Percentiles rank a stretch among this genome's conserved stretches.
Evolutionary conservation across 1,139 yeast species (phyloP).

Genomic region (Geotrichum fermentans): DNA sequence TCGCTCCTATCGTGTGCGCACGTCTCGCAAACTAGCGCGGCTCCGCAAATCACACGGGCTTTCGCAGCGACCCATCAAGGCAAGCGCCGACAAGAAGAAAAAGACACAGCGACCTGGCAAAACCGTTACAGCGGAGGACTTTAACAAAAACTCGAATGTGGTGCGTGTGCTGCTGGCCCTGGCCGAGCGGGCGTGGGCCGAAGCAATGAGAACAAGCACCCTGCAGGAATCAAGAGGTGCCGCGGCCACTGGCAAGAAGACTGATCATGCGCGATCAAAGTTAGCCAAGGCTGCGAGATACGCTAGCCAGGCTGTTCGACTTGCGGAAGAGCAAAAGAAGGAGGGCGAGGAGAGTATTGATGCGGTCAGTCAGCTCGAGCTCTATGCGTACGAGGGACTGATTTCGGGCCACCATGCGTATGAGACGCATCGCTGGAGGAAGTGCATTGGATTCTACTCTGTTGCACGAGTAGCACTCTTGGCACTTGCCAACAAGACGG

Average conservation of each 20-base stretch:
- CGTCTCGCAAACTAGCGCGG: constrained; percentile 46
- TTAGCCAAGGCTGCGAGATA: constrained; percentile 57
- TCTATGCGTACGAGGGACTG: constrained; percentile 56
- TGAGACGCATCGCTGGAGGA: constrained; percentile 54
- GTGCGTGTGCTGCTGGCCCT: constrained; percentile 50
- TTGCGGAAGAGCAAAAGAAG: constrained; percentile 1
- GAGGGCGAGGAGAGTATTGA: background rate
- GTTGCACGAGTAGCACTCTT: constrained; percentile 58
- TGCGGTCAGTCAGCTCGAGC: constrained; percentile 41
- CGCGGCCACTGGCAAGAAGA: constrained; percentile 30
- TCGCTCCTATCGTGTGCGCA: constrained; percentile 33
- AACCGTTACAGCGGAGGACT: constrained; percentile 44
- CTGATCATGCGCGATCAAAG: constrained; percentile 57
- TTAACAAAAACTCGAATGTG: constrained; percentile 43
- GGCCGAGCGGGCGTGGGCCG: constrained; percentile 66
- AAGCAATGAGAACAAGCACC: constrained; percentile 58
- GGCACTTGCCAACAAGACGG: constrained; percentile 19
- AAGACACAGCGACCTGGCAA: constrained; percentile 20
- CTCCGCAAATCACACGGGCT: constrained; percentile 55
- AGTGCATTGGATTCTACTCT: constrained; percentile 51
- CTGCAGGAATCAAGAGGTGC: constrained; percentile 5
- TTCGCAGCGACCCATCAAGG: constrained; percentile 49
- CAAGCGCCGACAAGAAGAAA: constrained; percentile 30
- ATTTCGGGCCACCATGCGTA: constrained; percentile 57
- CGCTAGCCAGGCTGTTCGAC: constrained; percentile 34